A percentile compares a stretch with the other conserved stretches of the same genome.
Conservation (phyloP, 116 monocot genomes). For the Dioscorea cayenensis region DNA sequence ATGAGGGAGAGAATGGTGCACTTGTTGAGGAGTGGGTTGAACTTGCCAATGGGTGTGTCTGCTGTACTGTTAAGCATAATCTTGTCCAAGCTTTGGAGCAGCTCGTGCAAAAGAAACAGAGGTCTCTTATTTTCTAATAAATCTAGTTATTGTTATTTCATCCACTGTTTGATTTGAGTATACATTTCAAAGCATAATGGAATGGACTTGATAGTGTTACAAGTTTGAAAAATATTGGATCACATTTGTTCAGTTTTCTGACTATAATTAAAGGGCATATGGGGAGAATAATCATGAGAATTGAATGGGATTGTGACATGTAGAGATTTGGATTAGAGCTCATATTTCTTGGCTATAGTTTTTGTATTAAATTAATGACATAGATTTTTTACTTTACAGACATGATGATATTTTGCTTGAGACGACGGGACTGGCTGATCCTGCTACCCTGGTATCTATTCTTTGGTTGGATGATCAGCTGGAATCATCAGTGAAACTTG, state of each 20-base stretch:
- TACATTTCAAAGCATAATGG: neutral
- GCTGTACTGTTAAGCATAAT: constrained; percentile 95
- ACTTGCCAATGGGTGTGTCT: constrained; percentile 93
- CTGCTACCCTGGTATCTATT: constrained; percentile 82
- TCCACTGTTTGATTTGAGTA: neutral
- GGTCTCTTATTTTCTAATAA: constrained; percentile 19
- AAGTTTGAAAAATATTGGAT: too few species aligned
- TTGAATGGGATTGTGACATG: too few species aligned
- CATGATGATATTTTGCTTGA: constrained; percentile 97
- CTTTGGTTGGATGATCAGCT: constrained; percentile 99
- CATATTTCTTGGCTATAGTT: too few species aligned
- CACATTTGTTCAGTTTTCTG: too few species aligned
- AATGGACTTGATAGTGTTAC: too few species aligned
- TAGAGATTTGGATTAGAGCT: too few species aligned
- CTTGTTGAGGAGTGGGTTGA: constrained; percentile 95
- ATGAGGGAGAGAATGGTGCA: constrained; percentile 78
- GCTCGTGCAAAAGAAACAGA: constrained; percentile 82
- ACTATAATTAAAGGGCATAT: too few species aligned
- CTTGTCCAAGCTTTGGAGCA: constrained; percentile 97
- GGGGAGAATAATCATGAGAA: too few species aligned
- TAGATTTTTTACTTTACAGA: constrained; percentile 20
- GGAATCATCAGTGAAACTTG: constrained; percentile 77
- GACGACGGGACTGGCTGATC: constrained; percentile 97
- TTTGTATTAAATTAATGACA: too few species aligned
- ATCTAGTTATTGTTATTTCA: neutral